Conservation (phyloP, 257 asterid genomes). For the Ballota nigra region DNA sequence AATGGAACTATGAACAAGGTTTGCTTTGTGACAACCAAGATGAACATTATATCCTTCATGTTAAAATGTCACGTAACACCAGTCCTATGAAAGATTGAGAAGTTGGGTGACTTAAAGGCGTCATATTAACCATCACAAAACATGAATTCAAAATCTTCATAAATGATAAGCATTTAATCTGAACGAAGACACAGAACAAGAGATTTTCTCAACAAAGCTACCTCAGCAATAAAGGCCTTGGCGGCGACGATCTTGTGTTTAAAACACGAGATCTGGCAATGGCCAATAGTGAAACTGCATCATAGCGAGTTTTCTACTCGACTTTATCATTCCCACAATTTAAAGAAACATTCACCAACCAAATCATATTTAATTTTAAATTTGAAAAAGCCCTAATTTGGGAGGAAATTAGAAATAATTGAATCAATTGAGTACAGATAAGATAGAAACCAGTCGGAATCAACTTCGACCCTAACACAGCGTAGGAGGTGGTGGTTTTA, state of each 20-base stretch:
- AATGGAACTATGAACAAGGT: neutral
- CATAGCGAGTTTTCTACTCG: slow-evolving; percentile 65
- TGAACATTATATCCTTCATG: neutral
- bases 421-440: no score
- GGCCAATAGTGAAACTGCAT: slow-evolving; percentile 68
- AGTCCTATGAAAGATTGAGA: no score
- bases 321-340: slow-evolving; percentile 70
- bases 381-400: no score
- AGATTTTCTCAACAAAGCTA: no score
- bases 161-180: no score
- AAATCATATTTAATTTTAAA: no score
- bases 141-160: neutral
- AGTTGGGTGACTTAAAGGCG: neutral
- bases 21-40: neutral
- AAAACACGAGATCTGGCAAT: slow-evolving; percentile 60
- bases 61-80: no score
- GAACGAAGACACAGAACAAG: no score
- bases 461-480: slow-evolving; percentile 19
- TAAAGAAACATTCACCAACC: no score
- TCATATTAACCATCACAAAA: neutral
- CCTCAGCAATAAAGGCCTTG: no score
- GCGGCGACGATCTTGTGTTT: slow-evolving; percentile 47
- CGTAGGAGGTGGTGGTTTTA: slow-evolving; percentile 76
- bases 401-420: no score
- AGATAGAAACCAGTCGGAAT: neutral